phyloP scores from a whole-genome alignment of 2,329 filamentous ascomycete species.

The Trichocomaceae sp. region DNA sequence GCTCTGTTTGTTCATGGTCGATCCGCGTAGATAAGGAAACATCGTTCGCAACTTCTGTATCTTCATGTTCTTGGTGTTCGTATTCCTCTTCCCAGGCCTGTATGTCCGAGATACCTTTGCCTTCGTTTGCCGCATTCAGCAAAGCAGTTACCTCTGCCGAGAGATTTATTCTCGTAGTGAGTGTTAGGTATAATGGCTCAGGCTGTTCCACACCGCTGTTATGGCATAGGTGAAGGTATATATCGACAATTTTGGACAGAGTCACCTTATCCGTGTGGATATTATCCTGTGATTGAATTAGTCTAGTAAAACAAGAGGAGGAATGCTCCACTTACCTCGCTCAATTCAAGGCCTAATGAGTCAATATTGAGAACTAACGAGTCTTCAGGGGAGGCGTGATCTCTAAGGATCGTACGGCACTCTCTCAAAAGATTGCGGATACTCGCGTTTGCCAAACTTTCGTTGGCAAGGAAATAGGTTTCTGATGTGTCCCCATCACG shows the following conservation, averaged over 20 bases:
- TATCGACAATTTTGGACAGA: slow-evolving; percentile 51
- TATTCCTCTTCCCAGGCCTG: slow-evolving; percentile 40
- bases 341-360: slow-evolving; percentile 49
- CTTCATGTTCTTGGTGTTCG: slow-evolving; percentile 23
- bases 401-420: slow-evolving; percentile 49
- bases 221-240: slow-evolving; percentile 53
- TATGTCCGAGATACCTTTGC: slow-evolving; percentile 52
- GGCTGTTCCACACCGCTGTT: slow-evolving; percentile 52
- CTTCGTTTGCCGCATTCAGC: slow-evolving; percentile 47
- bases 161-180: slow-evolving; percentile 51
- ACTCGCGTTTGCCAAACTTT: slow-evolving; percentile 46
- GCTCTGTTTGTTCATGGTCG: background rate
- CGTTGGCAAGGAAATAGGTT: slow-evolving; percentile 52
- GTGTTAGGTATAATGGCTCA: slow-evolving; percentile 52
- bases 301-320: background rate
- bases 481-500: slow-evolving; percentile 47
- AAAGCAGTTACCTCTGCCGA: slow-evolving; percentile 48
- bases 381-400: slow-evolving; percentile 51
- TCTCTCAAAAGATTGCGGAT: slow-evolving; percentile 52
- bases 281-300: slow-evolving; percentile 43
- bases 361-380: slow-evolving; percentile 53
- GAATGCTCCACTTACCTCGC: slow-evolving; percentile 46
- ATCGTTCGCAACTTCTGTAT: background rate
- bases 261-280: slow-evolving; percentile 43
- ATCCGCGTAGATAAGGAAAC: background rate